Conservation (phyloP, 2,329 filamentous ascomycete species). For the Pseudogymnoascus sp. region DNA sequence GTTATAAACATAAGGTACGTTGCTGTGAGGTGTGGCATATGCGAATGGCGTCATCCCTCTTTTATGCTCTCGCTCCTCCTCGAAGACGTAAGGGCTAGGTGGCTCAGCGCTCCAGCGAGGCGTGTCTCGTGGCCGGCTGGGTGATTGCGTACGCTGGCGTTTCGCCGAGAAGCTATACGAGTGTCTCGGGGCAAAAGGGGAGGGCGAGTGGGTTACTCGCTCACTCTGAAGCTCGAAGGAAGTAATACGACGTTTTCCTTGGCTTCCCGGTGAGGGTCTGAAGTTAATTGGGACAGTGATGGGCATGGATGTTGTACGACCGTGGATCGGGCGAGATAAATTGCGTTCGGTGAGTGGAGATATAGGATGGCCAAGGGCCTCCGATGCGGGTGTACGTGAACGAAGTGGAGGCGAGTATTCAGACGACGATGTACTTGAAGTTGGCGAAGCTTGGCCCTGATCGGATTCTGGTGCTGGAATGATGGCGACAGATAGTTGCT, state of each 20-base stretch:
- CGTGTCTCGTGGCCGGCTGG: conserved; percentile 43
- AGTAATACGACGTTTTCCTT: conserved; percentile 37
- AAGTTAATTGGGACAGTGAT: conserved; percentile 30
- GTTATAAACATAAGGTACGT: conserved; percentile 35
- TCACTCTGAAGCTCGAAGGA: conserved; percentile 31
- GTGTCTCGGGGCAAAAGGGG: conserved; percentile 6
- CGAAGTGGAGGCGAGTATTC: conserved; percentile 18
- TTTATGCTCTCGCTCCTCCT: conserved; percentile 23
- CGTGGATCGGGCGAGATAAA: conserved; percentile 37
- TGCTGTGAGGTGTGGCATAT: conserved; percentile 70
- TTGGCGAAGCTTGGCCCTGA: conserved; percentile 19
- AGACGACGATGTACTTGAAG: conserved; percentile 26
- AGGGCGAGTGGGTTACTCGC: conserved; percentile 17
- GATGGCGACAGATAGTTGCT: conserved; percentile 32
- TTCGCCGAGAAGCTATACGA: conserved; percentile 16
- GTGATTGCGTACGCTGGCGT: conserved; percentile 43
- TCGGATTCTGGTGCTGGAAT: conserved; percentile 34
- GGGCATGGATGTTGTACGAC: conserved; percentile 47
- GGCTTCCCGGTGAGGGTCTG: conserved; percentile 30
- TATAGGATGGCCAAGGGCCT: conserved; percentile 13
- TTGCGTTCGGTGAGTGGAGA: conserved; percentile 23
- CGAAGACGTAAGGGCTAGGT: conserved; percentile 21
- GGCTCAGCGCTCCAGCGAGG: conserved; percentile 42
- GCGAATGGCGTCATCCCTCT: conserved; percentile 51
- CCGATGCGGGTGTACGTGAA: conserved; percentile 23